These are phyloP conservation scores for Cyberlindnera japonica DNA, from an alignment of 805 yeast species.

Conservation along the genomic window DNA sequence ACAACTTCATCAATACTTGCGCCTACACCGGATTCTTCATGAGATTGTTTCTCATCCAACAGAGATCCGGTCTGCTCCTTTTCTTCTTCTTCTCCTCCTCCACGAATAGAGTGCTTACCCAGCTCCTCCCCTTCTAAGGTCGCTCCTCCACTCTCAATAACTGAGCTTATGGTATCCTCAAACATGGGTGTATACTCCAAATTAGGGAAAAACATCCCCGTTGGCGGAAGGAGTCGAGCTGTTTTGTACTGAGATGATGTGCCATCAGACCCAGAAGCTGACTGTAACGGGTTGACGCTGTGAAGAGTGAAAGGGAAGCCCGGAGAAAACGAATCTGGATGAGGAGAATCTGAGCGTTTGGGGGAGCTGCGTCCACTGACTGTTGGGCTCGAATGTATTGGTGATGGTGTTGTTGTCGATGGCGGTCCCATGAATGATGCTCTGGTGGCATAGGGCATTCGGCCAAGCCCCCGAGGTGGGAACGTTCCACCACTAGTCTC, in stretches of 20 bases:
- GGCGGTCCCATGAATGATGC: conserved; percentile 4
- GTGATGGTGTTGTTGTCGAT: not conserved
- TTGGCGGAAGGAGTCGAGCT: conserved; percentile 1
- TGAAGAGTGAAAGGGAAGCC: not conserved
- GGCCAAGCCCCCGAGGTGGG: not conserved
- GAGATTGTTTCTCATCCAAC: not conserved
- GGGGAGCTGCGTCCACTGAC: not conserved
- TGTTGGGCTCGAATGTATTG: not conserved
- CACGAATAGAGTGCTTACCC: too few relatives aligned
- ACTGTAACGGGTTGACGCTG: not conserved
- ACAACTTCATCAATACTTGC: conserved; percentile 14
- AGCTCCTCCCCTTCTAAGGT: conserved; percentile 2
- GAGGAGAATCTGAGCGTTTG: not conserved
- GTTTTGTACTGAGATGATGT: conserved; percentile 4
- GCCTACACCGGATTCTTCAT: conserved; percentile 1
- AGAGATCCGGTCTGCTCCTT: not conserved
- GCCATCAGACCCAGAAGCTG: not conserved
- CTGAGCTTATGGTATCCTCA: conserved; percentile 11
- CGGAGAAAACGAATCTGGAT: not conserved
- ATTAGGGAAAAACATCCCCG: not conserved
- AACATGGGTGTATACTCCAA: conserved; percentile 6
- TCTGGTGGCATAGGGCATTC: not conserved
- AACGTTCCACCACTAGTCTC: not conserved
- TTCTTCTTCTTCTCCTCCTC: too few relatives aligned
- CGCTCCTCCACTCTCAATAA: not conserved